These are phyloP conservation scores for Fusarium beomiforme DNA, from an alignment of 2,329 filamentous ascomycete species.

Conservation along the genomic window DNA sequence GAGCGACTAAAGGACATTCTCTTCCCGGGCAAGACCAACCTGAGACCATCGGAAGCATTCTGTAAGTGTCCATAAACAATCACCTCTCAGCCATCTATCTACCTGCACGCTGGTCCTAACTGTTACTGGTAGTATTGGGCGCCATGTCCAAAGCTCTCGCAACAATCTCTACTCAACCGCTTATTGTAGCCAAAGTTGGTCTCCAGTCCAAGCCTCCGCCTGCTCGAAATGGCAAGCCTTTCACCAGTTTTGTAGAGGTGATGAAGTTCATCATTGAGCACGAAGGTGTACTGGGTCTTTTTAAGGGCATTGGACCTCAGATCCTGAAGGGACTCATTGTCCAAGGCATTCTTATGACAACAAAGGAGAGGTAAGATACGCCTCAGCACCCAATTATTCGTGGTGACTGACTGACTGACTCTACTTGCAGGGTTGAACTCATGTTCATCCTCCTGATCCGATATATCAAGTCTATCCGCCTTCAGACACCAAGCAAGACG, in stretches of 20 bases:
- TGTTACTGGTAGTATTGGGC: constrained; percentile 74
- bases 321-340: constrained; percentile 92
- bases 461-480: constrained; percentile 77
- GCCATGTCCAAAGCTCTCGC: constrained; percentile 93
- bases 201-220: constrained; percentile 93
- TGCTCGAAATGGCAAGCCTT: constrained; percentile 85
- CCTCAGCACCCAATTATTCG: not conserved
- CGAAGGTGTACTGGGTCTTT: constrained; percentile 84
- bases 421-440: constrained; percentile 76
- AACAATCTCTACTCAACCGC: constrained; percentile 90
- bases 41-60: constrained; percentile 91
- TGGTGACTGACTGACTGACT: constrained; percentile 27
- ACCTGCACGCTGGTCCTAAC: constrained; percentile 5
- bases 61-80: constrained; percentile 65
- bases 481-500: constrained; percentile 74
- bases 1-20: constrained; percentile 83
- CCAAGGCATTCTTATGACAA: constrained; percentile 98
- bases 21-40: constrained; percentile 78
- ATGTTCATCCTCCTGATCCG: constrained; percentile 87
- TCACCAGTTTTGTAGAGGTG: constrained; percentile 92
- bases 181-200: constrained; percentile 98
- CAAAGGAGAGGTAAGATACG: constrained; percentile 82
- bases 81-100: no score
- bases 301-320: constrained; percentile 96
- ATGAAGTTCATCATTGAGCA: constrained; percentile 94